These are phyloP conservation scores for Trichodelitschia bisporula DNA, from an alignment of 495 filamentous ascomycete species.

Conservation along the genomic window DNA sequence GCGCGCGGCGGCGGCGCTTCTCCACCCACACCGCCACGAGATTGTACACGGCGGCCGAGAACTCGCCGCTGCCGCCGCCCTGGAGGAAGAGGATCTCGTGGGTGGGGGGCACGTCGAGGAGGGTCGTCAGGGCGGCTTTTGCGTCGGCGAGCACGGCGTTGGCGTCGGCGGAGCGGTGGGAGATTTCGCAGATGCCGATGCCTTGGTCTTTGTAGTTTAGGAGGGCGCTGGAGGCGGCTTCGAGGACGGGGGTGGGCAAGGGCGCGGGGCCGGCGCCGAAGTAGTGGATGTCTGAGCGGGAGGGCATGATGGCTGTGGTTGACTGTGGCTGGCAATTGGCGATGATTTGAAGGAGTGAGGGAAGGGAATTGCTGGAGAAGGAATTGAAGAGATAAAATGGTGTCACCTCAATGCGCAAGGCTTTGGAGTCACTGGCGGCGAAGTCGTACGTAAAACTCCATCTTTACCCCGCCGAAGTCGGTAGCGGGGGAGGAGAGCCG, in stretches of 20 bases:
- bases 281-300: slow-evolving; percentile 41
- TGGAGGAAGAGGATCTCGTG: slow-evolving; percentile 70
- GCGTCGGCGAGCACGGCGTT: slow-evolving; percentile 18
- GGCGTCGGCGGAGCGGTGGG: slow-evolving; percentile 63
- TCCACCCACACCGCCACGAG: slow-evolving; percentile 62
- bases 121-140: slow-evolving; percentile 15
- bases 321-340: no score
- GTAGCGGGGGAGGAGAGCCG: no score
- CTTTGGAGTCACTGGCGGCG: no score
- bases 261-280: slow-evolving; percentile 74
- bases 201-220: slow-evolving; percentile 65
- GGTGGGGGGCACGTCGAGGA: slow-evolving; percentile 49
- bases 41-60: slow-evolving; percentile 62
- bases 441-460: no score
- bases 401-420: no score
- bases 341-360: no score
- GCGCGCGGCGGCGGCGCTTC: slow-evolving; percentile 20
- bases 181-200: slow-evolving; percentile 64
- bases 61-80: slow-evolving; percentile 59
- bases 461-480: no score
- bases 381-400: no score
- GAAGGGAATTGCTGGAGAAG: no score
- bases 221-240: slow-evolving; percentile 45
- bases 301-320: no score
- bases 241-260: slow-evolving; percentile 55